Evolutionary conservation across 768 basidiomycete genomes (phyloP), one percentile per base, ranked within the genome.

Genomic region (Kwoniella newhampshirensis): DNA sequence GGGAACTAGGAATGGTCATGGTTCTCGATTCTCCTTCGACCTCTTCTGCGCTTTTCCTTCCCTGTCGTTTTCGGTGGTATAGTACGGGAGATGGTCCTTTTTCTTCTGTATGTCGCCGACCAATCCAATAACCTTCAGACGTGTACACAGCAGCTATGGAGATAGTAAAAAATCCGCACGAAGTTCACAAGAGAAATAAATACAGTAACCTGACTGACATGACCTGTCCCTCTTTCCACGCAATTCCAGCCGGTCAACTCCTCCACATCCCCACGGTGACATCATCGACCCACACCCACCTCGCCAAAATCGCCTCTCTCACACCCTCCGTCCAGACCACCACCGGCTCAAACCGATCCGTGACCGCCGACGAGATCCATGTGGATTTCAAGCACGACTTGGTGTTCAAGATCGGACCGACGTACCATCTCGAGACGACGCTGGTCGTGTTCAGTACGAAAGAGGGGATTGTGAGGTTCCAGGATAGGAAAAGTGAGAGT

Each of bases 241-340:
- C n/a, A n/a, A n/a, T n/a, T 13, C 26, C 17, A 75, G 74, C 69
- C n/a, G 74, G 74, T 5, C 74, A 75, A 30, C 59, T 75, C 47
- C 63, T 72, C 13, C 62, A 72, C 32, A 54, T 75, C 30, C 68
- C 74, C 4, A 54, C 60, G 6, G 68, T 73, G 0, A 62, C 62
- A 13, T 58, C 60, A 13, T 65, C 64, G 18, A 64, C 68, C 26
- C 42, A 46, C 17, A 75, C 72, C 13, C 63, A 72, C 59, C 47
- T 47, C n/a, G 56, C 41, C 21, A 20, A 35, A 2, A 40, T 73
- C 36, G 63, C 21, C 28, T 53, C 63, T 26, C 30, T 60, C 40
- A 47, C 28, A 12, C 54, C 63, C 37, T 42, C 42, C 15, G 42
- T 30, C 5, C 26, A 60, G 4, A 55, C 57, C 8, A 48, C 50